Percentiles rank a stretch among this genome's conserved stretches.
phyloP scores from a whole-genome alignment of 2,329 filamentous ascomycete species.

The Penicillium concentricum region DNA sequence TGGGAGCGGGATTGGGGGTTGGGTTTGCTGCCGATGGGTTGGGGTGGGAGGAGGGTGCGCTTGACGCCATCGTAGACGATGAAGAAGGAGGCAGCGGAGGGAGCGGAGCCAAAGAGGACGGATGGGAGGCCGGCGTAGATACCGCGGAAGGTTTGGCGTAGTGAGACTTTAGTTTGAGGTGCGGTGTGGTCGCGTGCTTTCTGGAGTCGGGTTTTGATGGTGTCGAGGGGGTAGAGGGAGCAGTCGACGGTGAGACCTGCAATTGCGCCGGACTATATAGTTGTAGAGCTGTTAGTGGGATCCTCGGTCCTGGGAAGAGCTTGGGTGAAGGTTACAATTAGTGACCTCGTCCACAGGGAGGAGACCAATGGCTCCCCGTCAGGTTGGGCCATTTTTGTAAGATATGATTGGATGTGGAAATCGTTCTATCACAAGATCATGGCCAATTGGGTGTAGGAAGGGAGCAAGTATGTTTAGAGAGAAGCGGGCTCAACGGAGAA shows the following conservation, averaged over 20 bases:
- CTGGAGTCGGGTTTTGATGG: conserved; percentile 95
- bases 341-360: conserved; percentile 46
- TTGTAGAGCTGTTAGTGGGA: conserved; percentile 7
- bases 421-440: conserved; percentile 16
- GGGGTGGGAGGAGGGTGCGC: conserved; percentile 44
- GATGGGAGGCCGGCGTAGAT: conserved; percentile 92
- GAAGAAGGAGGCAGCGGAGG: conserved; percentile 96
- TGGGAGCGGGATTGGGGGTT: conserved; percentile 33
- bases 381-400: conserved; percentile 26
- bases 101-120: conserved; percentile 85
- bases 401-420: not conserved
- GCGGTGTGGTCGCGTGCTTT: conserved; percentile 59
- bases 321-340: conserved; percentile 30
- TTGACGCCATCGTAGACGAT: conserved; percentile 85
- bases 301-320: not conserved
- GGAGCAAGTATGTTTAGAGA: not conserved
- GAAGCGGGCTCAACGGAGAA: conserved; percentile 1
- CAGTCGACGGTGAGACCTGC: conserved; percentile 96
- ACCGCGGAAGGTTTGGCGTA: conserved; percentile 81
- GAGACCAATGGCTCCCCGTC: conserved; percentile 38
- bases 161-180: conserved; percentile 60
- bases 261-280: conserved; percentile 72
- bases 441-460: not conserved
- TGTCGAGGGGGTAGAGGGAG: conserved; percentile 96
- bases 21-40: conserved; percentile 19